These are phyloP conservation scores for Pulveroboletus sp. DNA, from an alignment of 768 basidiomycete genomes.

Conservation along the genomic window DNA sequence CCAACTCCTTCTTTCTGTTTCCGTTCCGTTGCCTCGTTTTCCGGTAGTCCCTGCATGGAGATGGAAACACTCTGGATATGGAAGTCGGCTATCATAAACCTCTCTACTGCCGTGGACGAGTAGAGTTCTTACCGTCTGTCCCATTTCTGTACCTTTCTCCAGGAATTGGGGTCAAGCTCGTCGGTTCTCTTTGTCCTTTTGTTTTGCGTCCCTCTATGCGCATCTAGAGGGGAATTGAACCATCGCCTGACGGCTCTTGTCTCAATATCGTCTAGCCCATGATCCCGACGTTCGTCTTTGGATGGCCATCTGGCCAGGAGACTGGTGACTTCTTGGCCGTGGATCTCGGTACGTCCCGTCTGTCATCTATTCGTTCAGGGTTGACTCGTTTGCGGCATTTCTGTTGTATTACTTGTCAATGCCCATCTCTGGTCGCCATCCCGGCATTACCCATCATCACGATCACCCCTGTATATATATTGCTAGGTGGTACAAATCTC, in stretches of 20 bases:
- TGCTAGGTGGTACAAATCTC: constrained; percentile 87
- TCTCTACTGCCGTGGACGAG: not conserved
- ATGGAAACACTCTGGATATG: constrained; percentile 2
- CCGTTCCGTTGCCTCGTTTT: constrained; percentile 4
- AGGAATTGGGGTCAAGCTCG: not conserved
- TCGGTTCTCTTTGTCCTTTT: not conserved
- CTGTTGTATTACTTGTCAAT: not conserved
- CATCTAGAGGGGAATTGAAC: not conserved
- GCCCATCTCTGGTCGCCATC: not conserved
- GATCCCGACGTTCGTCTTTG: constrained; percentile 97
- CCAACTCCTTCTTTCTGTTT: constrained; percentile 1
- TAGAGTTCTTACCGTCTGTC: not conserved
- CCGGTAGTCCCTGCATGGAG: not conserved
- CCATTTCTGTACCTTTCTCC: not conserved
- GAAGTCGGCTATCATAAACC: not conserved
- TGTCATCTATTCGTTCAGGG: not conserved
- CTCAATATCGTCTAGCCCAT: constrained; percentile 54
- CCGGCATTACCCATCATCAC: not conserved
- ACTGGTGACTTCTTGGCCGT: constrained; percentile 86
- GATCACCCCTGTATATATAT: not conserved
- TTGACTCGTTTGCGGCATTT: not conserved
- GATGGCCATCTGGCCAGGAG: constrained; percentile 90
- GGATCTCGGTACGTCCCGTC: constrained; percentile 62
- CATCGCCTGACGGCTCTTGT: constrained; percentile 8
- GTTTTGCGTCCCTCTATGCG: constrained; percentile 1